Conservation (phyloP, 768 basidiomycete genomes). For the Tricholoma saponaceum region DNA sequence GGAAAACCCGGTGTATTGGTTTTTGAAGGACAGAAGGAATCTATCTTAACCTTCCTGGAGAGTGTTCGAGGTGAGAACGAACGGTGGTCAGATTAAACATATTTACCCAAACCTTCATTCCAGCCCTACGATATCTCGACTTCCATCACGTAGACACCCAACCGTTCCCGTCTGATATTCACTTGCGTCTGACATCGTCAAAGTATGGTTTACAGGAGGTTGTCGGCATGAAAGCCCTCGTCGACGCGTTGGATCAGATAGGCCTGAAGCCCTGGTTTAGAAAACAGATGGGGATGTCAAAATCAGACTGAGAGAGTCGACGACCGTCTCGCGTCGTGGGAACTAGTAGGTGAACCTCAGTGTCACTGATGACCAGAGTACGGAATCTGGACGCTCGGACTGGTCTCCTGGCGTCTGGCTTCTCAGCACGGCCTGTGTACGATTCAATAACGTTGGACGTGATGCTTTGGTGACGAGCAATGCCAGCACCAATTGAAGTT, state of each 20-base stretch:
- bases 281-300: conserved; percentile 31
- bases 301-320: conserved; percentile 9
- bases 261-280: conserved; percentile 36
- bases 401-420: too few relatives aligned
- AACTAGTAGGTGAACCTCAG: too few relatives aligned
- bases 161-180: conserved; percentile 13
- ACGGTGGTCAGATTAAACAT: not conserved
- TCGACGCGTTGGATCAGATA: conserved; percentile 26
- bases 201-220: conserved; percentile 34
- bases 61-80: conserved; percentile 29
- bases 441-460: too few relatives aligned
- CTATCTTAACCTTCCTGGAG: conserved; percentile 33
- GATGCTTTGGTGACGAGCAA: too few relatives aligned
- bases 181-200: conserved; percentile 19
- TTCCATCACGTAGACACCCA: conserved; percentile 39
- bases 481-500: too few relatives aligned
- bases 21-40: conserved; percentile 32
- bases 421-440: too few relatives aligned
- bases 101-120: not conserved
- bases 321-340: not conserved
- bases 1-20: conserved; percentile 41
- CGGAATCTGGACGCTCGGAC: too few relatives aligned
- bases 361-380: too few relatives aligned
- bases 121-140: conserved; percentile 39
- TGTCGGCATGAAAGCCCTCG: conserved; percentile 28